Percentiles rank a stretch among this genome's conserved stretches.
Evolutionary conservation across 805 yeast genomes (phyloP).

Genomic region (Saccharomycopsis microspora): DNA sequence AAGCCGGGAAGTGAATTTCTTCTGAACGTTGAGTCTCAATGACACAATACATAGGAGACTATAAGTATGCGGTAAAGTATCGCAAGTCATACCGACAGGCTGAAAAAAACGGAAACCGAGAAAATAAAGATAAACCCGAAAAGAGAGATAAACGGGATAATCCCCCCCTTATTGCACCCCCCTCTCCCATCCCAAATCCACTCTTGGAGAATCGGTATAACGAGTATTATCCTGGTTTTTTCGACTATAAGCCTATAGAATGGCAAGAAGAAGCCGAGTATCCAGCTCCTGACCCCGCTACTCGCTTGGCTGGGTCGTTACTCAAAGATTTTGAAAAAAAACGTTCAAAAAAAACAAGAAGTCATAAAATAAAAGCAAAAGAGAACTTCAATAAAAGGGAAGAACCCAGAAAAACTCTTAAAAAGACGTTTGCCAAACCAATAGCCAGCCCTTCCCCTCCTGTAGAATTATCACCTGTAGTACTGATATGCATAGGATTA

Average conservation of each 20-base stretch:
- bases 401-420: neutral
- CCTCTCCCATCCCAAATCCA: conserved; percentile 11
- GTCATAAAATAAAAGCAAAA: neutral
- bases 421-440: too few relatives aligned
- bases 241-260: too few relatives aligned
- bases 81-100: neutral
- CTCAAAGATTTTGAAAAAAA: too few relatives aligned
- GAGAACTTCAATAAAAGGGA: neutral
- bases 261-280: too few relatives aligned
- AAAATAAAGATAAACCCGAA: too few relatives aligned
- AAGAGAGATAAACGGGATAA: too few relatives aligned
- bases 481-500: neutral
- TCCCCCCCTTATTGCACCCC: neutral
- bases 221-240: too few relatives aligned
- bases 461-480: neutral
- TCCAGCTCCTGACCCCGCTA: too few relatives aligned
- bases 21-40: neutral
- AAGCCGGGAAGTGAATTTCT: neutral
- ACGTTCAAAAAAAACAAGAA: too few relatives aligned
- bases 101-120: too few relatives aligned
- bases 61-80: conserved; percentile 12
- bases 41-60: conserved; percentile 6
- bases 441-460: too few relatives aligned
- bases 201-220: neutral
- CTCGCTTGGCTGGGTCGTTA: too few relatives aligned